phyloP scores from a whole-genome alignment of 805 yeast species.

The Yamadazyma sp. region DNA sequence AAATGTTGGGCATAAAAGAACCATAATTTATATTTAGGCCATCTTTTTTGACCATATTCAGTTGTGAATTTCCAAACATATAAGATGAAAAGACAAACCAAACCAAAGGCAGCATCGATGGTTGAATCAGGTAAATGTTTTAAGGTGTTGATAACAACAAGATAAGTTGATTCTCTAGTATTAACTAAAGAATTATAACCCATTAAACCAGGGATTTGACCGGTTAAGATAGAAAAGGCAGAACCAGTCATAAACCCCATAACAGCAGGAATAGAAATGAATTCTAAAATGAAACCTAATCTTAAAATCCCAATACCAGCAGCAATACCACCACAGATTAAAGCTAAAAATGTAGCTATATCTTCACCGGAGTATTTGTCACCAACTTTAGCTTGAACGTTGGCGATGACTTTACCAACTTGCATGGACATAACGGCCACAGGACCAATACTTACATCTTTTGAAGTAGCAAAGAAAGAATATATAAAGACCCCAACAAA shows the following conservation, averaged over 20 bases:
- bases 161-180: conserved; percentile 69
- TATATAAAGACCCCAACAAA: conserved; percentile 88
- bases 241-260: conserved; percentile 96
- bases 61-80: conserved; percentile 68
- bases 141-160: conserved; percentile 66
- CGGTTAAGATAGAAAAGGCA: conserved; percentile 75
- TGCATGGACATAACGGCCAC: conserved; percentile 94
- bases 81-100: conserved; percentile 68
- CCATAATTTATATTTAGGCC: conserved; percentile 51
- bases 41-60: conserved; percentile 58
- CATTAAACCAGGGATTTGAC: conserved; percentile 85
- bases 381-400: conserved; percentile 46
- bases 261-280: conserved; percentile 88
- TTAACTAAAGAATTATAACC: conserved; percentile 67
- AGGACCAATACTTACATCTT: conserved; percentile 95
- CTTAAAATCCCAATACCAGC: conserved; percentile 79
- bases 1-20: conserved; percentile 74
- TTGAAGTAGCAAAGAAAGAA: conserved; percentile 89
- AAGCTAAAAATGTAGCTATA: conserved; percentile 76
- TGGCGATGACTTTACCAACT: conserved; percentile 71
- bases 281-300: conserved; percentile 83
- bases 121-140: conserved; percentile 67
- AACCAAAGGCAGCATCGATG: conserved; percentile 86
- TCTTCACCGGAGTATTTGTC: conserved; percentile 56
- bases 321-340: conserved; percentile 84